A percentile compares a stretch with the other conserved stretches of the same genome.
Evolutionary conservation across 495 filamentous ascomycete species (phyloP).

Genomic region (Filosporella fistucella): DNA sequence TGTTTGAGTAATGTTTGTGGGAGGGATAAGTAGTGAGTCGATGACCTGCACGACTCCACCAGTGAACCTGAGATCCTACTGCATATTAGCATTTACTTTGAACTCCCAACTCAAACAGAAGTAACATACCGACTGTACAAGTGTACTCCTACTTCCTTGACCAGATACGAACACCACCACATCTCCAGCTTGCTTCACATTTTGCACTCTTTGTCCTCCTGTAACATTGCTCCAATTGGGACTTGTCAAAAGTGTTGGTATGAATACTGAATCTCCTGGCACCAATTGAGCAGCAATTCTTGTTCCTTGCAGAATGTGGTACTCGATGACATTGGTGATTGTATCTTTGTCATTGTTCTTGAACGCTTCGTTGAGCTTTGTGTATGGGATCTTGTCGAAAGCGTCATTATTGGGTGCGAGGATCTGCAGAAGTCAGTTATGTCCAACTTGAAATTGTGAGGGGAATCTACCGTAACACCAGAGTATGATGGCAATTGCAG

Average conservation of each 20-base stretch:
- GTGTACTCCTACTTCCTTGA: constrained; percentile 29
- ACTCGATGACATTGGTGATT: constrained; percentile 48
- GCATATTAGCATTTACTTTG: neutral
- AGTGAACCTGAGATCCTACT: constrained; percentile 50
- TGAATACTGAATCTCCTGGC: constrained; percentile 39
- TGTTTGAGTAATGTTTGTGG: constrained; percentile 44
- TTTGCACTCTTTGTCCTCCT: constrained; percentile 36
- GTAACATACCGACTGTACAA: constrained; percentile 15
- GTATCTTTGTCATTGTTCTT: constrained; percentile 30
- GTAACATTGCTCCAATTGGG: constrained; percentile 35
- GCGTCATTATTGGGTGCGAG: constrained; percentile 62
- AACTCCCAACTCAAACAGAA: neutral
- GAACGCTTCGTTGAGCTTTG: constrained; percentile 21
- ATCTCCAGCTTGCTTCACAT: constrained; percentile 25
- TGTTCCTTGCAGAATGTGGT: constrained; percentile 60
- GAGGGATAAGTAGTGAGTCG: constrained; percentile 52
- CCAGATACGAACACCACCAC: constrained; percentile 36
- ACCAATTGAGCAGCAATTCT: constrained; percentile 38
- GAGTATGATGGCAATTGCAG: constrained; percentile 26
- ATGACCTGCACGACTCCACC: constrained; percentile 65
- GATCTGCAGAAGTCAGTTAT: constrained; percentile 28
- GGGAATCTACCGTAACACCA: constrained; percentile 28
- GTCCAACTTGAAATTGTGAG: neutral
- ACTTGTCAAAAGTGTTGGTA: constrained; percentile 51
- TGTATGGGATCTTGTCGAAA: constrained; percentile 35